These are phyloP conservation scores for Leccinellum luteum DNA, from an alignment of 768 basidiomycete genomes.

Conservation along the genomic window DNA sequence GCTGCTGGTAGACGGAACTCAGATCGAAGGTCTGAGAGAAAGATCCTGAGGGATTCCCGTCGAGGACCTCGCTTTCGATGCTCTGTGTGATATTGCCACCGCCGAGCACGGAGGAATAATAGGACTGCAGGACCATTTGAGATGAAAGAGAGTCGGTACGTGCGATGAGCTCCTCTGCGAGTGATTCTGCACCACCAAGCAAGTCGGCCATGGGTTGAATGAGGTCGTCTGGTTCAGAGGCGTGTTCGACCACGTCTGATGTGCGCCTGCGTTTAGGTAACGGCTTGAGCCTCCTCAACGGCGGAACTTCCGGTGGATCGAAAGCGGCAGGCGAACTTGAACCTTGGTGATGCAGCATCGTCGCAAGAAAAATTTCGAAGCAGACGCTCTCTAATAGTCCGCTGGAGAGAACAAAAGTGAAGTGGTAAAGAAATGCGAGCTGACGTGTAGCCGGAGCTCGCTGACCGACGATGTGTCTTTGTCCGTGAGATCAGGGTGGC, in stretches of 20 bases:
- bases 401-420: slow-evolving; percentile 11
- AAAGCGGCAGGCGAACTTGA: slow-evolving; percentile 50
- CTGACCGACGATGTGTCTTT: background rate
- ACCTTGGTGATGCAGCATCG: slow-evolving; percentile 48
- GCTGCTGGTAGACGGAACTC: slow-evolving; percentile 25
- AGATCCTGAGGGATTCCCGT: slow-evolving; percentile 20
- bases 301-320: slow-evolving; percentile 62
- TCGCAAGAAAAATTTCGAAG: slow-evolving; percentile 13
- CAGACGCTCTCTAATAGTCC: slow-evolving; percentile 15
- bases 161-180: slow-evolving; percentile 56
- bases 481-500: slow-evolving; percentile 21
- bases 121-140: slow-evolving; percentile 60
- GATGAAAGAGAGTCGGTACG: slow-evolving; percentile 58
- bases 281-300: slow-evolving; percentile 68
- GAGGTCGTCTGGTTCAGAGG: slow-evolving; percentile 27
- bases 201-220: slow-evolving; percentile 32
- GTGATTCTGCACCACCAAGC: slow-evolving; percentile 43
- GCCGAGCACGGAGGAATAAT: slow-evolving; percentile 57
- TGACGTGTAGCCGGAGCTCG: slow-evolving; percentile 27
- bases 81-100: slow-evolving; percentile 39
- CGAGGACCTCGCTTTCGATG: slow-evolving; percentile 15
- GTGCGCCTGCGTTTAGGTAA: slow-evolving; percentile 74
- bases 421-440: slow-evolving; percentile 23
- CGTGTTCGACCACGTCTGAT: slow-evolving; percentile 30
- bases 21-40: slow-evolving; percentile 27